Base-by-base conservation (phyloP, 140 eudicot species). In the Oenanthe javanica region DNA sequence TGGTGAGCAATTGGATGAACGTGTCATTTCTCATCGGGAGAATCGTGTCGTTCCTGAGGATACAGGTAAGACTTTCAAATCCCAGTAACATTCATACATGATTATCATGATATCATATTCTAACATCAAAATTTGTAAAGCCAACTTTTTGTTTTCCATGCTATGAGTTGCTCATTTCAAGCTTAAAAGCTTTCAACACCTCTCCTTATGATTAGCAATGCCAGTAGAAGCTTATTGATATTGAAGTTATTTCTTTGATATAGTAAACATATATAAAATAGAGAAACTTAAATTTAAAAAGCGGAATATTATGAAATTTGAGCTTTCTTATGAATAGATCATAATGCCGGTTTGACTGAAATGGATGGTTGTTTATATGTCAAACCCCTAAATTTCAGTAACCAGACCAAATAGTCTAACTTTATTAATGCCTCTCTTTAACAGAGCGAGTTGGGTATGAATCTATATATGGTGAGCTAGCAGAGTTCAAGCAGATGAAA, bases 401-500 rank as follows among this genome's bases (percentile, higher is more conserved):
- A n/a, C 40, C 16, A 73, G 27, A 45, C 5, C 3, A 5, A 23
- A 16, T 25, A 45, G 5, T 45, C 5, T 23, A 46, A 42, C 27
- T 19, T 19, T 4, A 14, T 73, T 54, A 4, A 4, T 73, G 77
- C 54, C 52, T 73, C 49, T 72, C 27, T 66, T 25, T 55, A 15
- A 70, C 85, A 93, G 98, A 87, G 64, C 85, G 49, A 74, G 72
- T 52, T 63, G 98, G 98, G 21, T 94, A 92, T 80, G 87, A 93
- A 31, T 88, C 98, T 4, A 77, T 94, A 2, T 94, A 92, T 4
- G 98, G 98, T 69, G 87, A 90, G 82, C 88, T 94, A 57, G 93
- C 96, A 1, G 92, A 89, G 79, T 88, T 88, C 82, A 86, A 86
- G 50, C 46, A 83, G 64, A 79, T 86, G 82, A 81, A 72, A 79